Conservation (phyloP, 176 grass and related monocot genomes). For the Aegilops umbellulata region DNA sequence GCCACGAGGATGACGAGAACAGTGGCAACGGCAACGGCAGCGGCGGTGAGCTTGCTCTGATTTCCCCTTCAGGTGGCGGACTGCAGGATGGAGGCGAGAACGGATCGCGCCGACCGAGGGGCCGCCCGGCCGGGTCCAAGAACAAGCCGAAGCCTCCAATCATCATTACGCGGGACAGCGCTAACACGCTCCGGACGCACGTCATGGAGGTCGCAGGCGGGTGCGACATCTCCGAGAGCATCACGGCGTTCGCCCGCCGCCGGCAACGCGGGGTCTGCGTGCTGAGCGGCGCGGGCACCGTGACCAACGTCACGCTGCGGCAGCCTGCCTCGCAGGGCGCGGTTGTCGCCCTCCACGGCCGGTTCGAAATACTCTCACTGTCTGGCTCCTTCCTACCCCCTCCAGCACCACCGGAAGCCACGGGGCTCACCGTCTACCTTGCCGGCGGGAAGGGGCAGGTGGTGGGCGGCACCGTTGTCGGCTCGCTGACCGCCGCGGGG, state of each 20-base stretch:
- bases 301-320: conserved; percentile 69
- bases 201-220: conserved; percentile 79
- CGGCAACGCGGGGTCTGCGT: conserved; percentile 78
- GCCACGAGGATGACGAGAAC: conserved; percentile 44
- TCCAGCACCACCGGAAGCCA: conserved; percentile 71
- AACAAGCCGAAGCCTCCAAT: conserved; percentile 87
- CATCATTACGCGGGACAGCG: conserved; percentile 82
- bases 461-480: conserved; percentile 74
- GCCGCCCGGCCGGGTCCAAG: conserved; percentile 72
- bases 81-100: conserved; percentile 38
- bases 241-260: conserved; percentile 72
- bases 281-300: conserved; percentile 67
- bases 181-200: conserved; percentile 77
- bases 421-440: conserved; percentile 78
- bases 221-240: conserved; percentile 71
- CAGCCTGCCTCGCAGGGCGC: conserved; percentile 62
- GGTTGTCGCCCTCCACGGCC: conserved; percentile 67
- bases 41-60: conserved; percentile 35
- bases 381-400: conserved; percentile 84
- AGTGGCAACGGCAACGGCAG: conserved; percentile 47
- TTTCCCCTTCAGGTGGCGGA: conserved; percentile 28
- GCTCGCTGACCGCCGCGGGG: conserved; percentile 52
- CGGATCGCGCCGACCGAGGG: conserved; percentile 48
- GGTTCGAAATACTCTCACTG: conserved; percentile 87
- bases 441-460: conserved; percentile 80